These are phyloP conservation scores for Russula vinacea DNA, from an alignment of 768 basidiomycete species.

Conservation along the genomic window DNA sequence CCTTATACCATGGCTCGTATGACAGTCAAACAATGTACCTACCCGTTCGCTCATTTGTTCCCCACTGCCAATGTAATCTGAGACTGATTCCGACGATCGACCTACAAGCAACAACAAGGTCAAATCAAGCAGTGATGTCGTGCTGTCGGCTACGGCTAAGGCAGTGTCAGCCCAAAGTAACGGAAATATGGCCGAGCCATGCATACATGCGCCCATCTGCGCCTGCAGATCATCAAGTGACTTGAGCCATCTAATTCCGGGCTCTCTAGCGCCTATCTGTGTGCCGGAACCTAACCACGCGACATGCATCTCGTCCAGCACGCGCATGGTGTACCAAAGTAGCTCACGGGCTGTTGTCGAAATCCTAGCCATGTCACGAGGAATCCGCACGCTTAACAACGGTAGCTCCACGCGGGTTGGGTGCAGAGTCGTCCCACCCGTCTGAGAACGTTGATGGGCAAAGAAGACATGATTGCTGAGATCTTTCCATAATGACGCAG, in stretches of 20 bases:
- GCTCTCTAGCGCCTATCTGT: constrained; percentile 61
- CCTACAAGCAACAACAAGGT: constrained; percentile 70
- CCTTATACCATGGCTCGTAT: neutral
- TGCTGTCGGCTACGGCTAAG: constrained; percentile 45
- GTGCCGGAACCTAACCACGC: constrained; percentile 72
- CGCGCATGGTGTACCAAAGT: constrained; percentile 65
- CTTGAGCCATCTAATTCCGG: constrained; percentile 71
- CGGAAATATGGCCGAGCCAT: constrained; percentile 40
- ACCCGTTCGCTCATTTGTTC: constrained; percentile 84
- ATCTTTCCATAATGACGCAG: constrained; percentile 47
- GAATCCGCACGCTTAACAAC: constrained; percentile 51
- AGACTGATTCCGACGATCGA: constrained; percentile 62
- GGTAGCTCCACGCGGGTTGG: constrained; percentile 54
- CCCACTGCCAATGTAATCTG: constrained; percentile 71
- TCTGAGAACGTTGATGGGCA: constrained; percentile 43
- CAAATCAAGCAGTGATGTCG: constrained; percentile 66
- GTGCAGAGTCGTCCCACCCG: constrained; percentile 36
- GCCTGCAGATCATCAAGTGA: constrained; percentile 54
- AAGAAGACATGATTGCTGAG: constrained; percentile 47
- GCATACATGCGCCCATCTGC: constrained; percentile 58
- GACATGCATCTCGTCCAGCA: constrained; percentile 66
- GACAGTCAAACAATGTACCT: constrained; percentile 30
- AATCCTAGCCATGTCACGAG: constrained; percentile 66
- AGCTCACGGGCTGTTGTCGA: constrained; percentile 70
- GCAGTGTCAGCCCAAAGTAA: neutral